phyloP scores from a whole-genome alignment of 805 yeast species.

The Kodamaea nitidulidarum region DNA sequence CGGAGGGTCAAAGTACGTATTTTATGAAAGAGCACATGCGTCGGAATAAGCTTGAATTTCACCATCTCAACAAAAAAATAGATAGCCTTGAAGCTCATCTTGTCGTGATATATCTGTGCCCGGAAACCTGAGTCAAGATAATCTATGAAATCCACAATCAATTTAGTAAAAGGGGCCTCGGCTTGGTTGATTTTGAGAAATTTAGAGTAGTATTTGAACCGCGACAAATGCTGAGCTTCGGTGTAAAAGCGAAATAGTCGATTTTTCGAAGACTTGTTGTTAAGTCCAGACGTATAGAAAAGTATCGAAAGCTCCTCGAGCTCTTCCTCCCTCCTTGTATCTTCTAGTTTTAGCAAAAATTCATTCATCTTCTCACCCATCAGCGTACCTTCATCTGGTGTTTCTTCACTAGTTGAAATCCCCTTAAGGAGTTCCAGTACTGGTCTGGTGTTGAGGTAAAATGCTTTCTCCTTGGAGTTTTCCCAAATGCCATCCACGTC shows the following conservation, averaged over 20 bases:
- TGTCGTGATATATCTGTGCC: constrained; percentile 50
- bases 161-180: constrained; percentile 37
- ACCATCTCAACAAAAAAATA: constrained; percentile 69
- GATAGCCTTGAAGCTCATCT: constrained; percentile 53
- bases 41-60: constrained; percentile 70
- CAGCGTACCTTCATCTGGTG: constrained; percentile 11
- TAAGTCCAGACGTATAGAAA: constrained; percentile 49
- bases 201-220: constrained; percentile 53
- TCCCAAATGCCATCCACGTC: constrained; percentile 50
- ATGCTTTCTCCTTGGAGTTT: constrained; percentile 57
- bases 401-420: neutral
- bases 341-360: constrained; percentile 42
- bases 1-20: constrained; percentile 56
- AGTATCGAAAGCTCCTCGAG: constrained; percentile 39
- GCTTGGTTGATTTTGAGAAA: constrained; percentile 60
- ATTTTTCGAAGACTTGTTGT: constrained; percentile 70
- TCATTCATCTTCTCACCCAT: constrained; percentile 40
- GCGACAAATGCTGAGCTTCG: constrained; percentile 44
- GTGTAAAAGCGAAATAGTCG: constrained; percentile 55
- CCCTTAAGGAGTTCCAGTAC: neutral
- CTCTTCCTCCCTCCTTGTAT: constrained; percentile 39
- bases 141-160: constrained; percentile 49
- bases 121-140: constrained; percentile 59
- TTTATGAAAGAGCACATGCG: constrained; percentile 69
- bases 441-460: constrained; percentile 44